Base-by-base conservation (phyloP, 495 filamentous ascomycete genomes). In the Penicillium robsamsonii region DNA sequence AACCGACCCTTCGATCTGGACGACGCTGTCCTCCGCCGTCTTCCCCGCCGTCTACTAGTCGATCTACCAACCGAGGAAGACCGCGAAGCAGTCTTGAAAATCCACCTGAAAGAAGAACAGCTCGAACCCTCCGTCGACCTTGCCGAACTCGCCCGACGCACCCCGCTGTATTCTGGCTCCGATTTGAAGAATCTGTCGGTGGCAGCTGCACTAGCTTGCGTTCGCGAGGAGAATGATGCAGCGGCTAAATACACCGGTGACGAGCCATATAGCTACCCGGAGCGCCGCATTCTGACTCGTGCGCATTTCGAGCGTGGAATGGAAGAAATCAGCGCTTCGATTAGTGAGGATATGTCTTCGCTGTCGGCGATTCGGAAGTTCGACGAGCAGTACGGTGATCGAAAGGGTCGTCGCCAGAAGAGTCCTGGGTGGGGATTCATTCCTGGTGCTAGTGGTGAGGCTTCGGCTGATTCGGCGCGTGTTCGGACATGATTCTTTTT, bases 1-100 rank as follows among this genome's bases (percentile, higher is more conserved):
- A 97, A 97, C 67, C 78, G 93, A 13, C 93, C 93, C 0, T 96
- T 96, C 56, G 92, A 97, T 63, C 82, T 98, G 2, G 94, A 98
- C 63, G 94, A 98, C 62, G 94, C 94, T 2, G 90, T 96, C 20
- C 83, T 98, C 20, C 81, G 94, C 31, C 73, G 79, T 29, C 80
- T 98, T 20, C 95, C 94, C 7, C 77, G 94, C 22, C 80, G 91
- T 53, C 77, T 98, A 13, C 79, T 97, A 0, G 86, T 98, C 41
- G 94, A 98, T 67, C 79, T 98, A 5, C 94, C 94, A 0, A 82
- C 85, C 0, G 81, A 87, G 60, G 75, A 82, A 37, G 95, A 97
- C 65, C 81, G 94, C 18, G 79, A 84, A 45, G 81, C 81, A 9
- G 97, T 98, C 61, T 74, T 97, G 31, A 73, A 81, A 42, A 95